These are phyloP conservation scores for Liquidambar formosana DNA, from an alignment of 164 flowering plant genomes.

Conservation along the genomic window DNA sequence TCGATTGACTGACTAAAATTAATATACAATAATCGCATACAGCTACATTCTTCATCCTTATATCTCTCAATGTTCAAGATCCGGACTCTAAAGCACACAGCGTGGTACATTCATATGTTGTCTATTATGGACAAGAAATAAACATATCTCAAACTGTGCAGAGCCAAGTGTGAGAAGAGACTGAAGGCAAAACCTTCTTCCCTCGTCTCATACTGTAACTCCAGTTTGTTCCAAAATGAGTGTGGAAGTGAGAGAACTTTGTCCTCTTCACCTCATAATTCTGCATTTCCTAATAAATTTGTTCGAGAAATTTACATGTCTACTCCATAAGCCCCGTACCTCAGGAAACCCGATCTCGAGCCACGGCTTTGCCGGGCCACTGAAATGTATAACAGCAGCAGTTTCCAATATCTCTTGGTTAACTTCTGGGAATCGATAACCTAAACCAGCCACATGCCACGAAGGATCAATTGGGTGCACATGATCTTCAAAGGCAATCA, in stretches of 20 bases:
- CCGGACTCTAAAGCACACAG: not conserved
- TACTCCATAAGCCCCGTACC: conserved; percentile 46
- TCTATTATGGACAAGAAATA: conserved; percentile 21
- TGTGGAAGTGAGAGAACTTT: conserved; percentile 16
- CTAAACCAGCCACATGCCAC: conserved; percentile 65
- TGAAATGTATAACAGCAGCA: conserved; percentile 67
- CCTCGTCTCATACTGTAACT: conserved; percentile 28
- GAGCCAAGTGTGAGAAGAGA: conserved; percentile 36
- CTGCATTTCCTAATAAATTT: conserved; percentile 48
- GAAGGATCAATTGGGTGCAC: conserved; percentile 58
- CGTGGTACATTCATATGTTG: conserved; percentile 9
- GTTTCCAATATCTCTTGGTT: conserved; percentile 27
- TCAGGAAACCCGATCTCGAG: conserved; percentile 54
- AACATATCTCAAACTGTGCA: conserved; percentile 9
- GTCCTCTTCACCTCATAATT: conserved; percentile 34
- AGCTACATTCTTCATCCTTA: no score
- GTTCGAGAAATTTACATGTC: conserved; percentile 51
- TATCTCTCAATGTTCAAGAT: not conserved
- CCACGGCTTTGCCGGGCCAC: conserved; percentile 81
- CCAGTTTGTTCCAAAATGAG: conserved; percentile 18
- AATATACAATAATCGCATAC: no score
- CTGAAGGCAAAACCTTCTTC: conserved; percentile 63
- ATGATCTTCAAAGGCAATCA: conserved; percentile 61
- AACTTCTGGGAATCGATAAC: conserved; percentile 28
- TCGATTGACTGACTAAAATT: no score